A percentile compares a stretch with the other conserved stretches of the same genome.
These are phyloP conservation scores for Rhodotorula sp. DNA, from an alignment of 1,284 basidiomycete genomes.

Conservation along the genomic window DNA sequence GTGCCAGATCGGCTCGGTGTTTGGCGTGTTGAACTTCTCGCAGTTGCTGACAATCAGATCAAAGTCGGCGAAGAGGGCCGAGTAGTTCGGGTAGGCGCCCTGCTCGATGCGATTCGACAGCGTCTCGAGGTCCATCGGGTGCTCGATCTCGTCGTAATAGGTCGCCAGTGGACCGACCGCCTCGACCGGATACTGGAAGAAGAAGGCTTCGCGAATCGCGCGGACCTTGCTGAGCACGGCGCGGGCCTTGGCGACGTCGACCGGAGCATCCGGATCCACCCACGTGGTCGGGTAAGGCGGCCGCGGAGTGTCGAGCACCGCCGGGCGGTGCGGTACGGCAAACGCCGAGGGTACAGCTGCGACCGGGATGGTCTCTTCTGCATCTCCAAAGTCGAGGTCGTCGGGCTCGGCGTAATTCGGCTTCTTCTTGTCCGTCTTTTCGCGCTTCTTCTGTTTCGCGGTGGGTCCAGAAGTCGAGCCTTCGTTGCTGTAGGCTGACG, in stretches of 20 bases:
- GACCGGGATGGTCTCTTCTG: constrained; percentile 6
- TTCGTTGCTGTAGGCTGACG: constrained; percentile 8
- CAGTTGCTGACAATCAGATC: constrained; percentile 81
- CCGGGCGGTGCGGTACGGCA: constrained; percentile 59
- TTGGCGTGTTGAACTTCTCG: constrained; percentile 76
- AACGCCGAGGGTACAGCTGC: constrained; percentile 1
- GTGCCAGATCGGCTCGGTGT: constrained; percentile 69
- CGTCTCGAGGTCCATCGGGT: constrained; percentile 94
- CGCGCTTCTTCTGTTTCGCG: constrained; percentile 28
- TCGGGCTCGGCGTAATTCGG: constrained; percentile 35
- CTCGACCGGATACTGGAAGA: constrained; percentile 86
- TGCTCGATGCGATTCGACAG: constrained; percentile 69
- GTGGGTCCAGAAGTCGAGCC: not conserved
- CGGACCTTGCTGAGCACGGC: constrained; percentile 66
- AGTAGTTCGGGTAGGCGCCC: constrained; percentile 70
- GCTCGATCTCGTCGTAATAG: constrained; percentile 89
- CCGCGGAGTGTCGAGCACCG: constrained; percentile 51
- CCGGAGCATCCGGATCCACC: constrained; percentile 37
- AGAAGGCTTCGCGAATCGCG: constrained; percentile 67
- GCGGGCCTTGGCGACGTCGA: constrained; percentile 62
- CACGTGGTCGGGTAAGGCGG: constrained; percentile 27
- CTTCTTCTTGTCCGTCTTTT: constrained; percentile 21
- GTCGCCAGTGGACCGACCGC: constrained; percentile 66
- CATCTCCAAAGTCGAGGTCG: constrained; percentile 26
- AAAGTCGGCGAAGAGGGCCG: constrained; percentile 75